Evolutionary conservation across 176 grass and related monocot genomes (phyloP).

Genomic region (Pontederia paniculata): DNA sequence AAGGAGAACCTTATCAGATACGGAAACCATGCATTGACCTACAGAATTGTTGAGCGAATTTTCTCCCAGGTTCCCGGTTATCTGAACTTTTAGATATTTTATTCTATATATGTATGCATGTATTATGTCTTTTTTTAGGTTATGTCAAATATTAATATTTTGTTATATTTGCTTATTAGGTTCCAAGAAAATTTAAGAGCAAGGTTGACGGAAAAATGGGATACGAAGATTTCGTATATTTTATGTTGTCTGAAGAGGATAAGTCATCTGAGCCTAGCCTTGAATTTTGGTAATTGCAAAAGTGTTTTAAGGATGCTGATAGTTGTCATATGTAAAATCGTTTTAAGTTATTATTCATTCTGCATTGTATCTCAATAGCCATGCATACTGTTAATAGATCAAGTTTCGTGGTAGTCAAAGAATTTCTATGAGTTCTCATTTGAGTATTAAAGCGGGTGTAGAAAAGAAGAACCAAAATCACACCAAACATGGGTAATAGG

Average conservation of each 20-base stretch:
- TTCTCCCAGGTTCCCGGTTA: slow-evolving; percentile 56
- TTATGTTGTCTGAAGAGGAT: slow-evolving; percentile 95
- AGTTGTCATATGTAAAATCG: slow-evolving; percentile 12
- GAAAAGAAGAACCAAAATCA: no score
- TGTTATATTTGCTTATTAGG: slow-evolving; percentile 30
- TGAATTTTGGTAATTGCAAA: slow-evolving; percentile 79
- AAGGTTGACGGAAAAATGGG: slow-evolving; percentile 95
- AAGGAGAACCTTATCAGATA: slow-evolving; percentile 98
- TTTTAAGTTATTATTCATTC: neutral
- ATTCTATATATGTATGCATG: neutral
- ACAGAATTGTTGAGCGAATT: slow-evolving; percentile 97
- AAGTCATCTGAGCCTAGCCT: slow-evolving; percentile 98
- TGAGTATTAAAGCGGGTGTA: no score
- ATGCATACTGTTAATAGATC: no score
- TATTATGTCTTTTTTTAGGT: neutral
- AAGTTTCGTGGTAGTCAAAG: no score
- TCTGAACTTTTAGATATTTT: neutral
- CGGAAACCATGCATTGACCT: slow-evolving; percentile 90
- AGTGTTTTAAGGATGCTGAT: neutral
- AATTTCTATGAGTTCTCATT: no score
- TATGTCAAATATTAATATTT: slow-evolving; percentile 15
- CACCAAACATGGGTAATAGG: no score
- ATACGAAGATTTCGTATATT: slow-evolving; percentile 99
- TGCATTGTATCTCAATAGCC: no score
- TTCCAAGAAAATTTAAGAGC: slow-evolving; percentile 94